Evolutionary conservation across 106 monocot species (phyloP).

Genomic region (Allium fistulosum): DNA sequence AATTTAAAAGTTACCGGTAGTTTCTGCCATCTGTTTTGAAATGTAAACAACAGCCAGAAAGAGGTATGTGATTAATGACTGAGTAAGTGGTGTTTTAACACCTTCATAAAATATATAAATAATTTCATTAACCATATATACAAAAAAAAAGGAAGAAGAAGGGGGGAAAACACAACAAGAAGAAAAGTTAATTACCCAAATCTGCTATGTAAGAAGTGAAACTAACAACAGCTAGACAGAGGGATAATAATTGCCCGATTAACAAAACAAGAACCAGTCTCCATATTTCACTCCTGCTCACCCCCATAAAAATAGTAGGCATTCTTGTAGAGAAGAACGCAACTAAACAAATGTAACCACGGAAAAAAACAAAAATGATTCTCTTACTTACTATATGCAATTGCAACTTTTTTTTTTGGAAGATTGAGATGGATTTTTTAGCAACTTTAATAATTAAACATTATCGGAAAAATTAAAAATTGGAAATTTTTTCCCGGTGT

Average conservation of each 20-base stretch:
- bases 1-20: conserved; percentile 11
- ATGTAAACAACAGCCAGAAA: conserved; percentile 27
- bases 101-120: conserved; percentile 23
- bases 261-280: conserved; percentile 29
- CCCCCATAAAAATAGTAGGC: background rate
- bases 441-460: no score
- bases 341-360: no score
- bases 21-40: conserved; percentile 19
- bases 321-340: no score
- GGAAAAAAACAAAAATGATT: no score
- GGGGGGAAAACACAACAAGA: no score
- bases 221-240: conserved; percentile 36
- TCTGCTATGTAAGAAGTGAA: conserved; percentile 60
- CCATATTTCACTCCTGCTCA: conserved; percentile 27
- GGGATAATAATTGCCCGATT: conserved; percentile 58
- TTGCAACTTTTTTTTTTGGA: no score
- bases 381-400: no score
- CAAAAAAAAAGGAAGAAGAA: no score
- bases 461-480: no score
- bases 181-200: conserved; percentile 20
- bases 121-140: background rate
- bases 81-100: conserved; percentile 49
- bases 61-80: conserved; percentile 46
- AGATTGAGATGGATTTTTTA: no score
- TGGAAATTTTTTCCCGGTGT: no score